phyloP scores from a whole-genome alignment of 495 filamentous ascomycete genomes.

The Penicillium lividum region DNA sequence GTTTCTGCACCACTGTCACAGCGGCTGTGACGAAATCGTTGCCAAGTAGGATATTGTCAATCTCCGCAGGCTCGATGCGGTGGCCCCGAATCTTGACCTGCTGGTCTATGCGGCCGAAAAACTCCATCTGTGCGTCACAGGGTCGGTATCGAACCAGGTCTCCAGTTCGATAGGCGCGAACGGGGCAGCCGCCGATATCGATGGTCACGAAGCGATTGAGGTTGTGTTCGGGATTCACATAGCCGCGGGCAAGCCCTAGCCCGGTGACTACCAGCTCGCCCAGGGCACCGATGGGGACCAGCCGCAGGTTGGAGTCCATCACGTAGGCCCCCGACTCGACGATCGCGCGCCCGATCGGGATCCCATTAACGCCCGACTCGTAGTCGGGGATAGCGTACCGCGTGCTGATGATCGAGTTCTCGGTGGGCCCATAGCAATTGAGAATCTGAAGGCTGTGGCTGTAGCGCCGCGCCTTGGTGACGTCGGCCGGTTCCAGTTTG shows the following conservation, averaged over 20 bases:
- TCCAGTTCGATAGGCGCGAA: background rate
- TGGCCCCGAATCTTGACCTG: slow-evolving; percentile 1
- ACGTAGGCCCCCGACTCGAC: background rate
- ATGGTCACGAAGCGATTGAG: background rate
- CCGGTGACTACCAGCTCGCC: background rate
- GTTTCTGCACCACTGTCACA: background rate
- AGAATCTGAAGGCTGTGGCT: background rate
- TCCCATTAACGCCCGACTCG: background rate
- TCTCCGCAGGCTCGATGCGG: background rate
- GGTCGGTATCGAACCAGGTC: background rate
- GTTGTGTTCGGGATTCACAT: background rate
- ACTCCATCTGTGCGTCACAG: background rate
- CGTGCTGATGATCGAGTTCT: background rate
- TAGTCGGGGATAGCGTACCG: background rate
- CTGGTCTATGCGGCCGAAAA: background rate
- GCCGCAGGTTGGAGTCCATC: background rate
- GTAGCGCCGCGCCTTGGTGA: background rate
- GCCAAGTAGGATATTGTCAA: background rate
- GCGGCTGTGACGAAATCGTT: background rate
- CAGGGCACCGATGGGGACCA: background rate
- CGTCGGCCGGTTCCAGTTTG: background rate
- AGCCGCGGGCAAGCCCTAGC: background rate
- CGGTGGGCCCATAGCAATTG: background rate
- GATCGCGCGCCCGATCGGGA: background rate
- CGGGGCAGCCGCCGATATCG: background rate